These are phyloP conservation scores for Calocera viscosa DNA, from an alignment of 768 basidiomycete genomes.

Conservation along the genomic window DNA sequence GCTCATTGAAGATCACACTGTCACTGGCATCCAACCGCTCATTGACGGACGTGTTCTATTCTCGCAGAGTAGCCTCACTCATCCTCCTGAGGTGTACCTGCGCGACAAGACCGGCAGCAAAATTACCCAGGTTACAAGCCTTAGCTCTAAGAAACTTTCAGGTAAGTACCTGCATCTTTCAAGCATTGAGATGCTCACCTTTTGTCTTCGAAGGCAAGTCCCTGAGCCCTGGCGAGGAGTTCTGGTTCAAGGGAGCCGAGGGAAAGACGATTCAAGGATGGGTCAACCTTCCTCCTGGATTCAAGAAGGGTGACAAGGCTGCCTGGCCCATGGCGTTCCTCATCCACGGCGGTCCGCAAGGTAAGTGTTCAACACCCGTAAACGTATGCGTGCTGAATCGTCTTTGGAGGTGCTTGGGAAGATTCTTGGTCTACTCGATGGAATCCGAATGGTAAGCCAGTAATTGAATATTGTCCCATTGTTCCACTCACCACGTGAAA, in stretches of 20 bases:
- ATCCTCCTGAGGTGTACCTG: constrained; percentile 69
- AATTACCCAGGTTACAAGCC: constrained; percentile 48
- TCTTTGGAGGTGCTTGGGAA: constrained; percentile 54
- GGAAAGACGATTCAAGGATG: constrained; percentile 71
- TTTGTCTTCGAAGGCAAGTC: constrained; percentile 43
- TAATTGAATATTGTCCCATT: constrained; percentile 9
- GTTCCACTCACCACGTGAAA: background rate
- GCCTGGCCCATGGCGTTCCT: constrained; percentile 70
- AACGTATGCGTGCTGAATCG: background rate
- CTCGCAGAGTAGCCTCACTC: constrained; percentile 57
- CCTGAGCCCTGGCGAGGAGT: constrained; percentile 57
- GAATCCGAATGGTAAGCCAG: constrained; percentile 66
- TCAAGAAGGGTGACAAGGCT: constrained; percentile 47
- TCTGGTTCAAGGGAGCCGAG: constrained; percentile 80
- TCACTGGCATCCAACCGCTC: constrained; percentile 51
- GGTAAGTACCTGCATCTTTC: background rate
- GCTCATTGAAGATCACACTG: constrained; percentile 46
- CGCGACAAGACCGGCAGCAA: constrained; percentile 18
- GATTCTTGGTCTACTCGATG: constrained; percentile 86
- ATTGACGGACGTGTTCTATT: constrained; percentile 52
- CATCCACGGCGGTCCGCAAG: constrained; percentile 74
- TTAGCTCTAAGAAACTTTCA: constrained; percentile 42
- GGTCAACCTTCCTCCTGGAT: constrained; percentile 69
- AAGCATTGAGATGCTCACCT: no score
- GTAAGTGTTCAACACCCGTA: background rate